Evolutionary conservation across 2,329 filamentous ascomycete species (phyloP), one percentile per base, ranked within the genome.

Genomic region (Allantophomopsis cytisporea): DNA sequence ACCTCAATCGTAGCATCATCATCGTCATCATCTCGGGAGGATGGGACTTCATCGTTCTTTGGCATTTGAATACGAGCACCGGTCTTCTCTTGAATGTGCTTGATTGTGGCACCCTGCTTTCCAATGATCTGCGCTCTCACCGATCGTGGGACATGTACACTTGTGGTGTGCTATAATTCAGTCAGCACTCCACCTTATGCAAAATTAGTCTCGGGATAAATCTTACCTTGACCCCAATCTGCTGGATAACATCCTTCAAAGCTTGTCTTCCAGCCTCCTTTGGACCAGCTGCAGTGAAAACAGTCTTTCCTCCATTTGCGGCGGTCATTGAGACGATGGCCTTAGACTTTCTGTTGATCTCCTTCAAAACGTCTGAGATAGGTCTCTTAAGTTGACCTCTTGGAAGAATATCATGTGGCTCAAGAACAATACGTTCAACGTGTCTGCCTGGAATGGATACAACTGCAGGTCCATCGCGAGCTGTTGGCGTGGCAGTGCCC

Each of bases 81-180:
- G 3, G 87, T 91, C 60, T 83, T 81, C 59, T 89, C 84, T 62
- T 89, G 84, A 39, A 98, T 78, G 36, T 81, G 74, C 63, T 93
- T 89, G 58, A 98, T 93, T 45, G 82, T 89, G 18, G 85, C 75
- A 42, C 93, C 93, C 55, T 83, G 80, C 55, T 85, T 87, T 50
- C 91, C 93, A 57, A 98, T 96, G 60, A 98, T 88, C 60, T 89
- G 82, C 39, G 88, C 76, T 45, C 87, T 79, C 16, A 86, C 76
- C 31, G 86, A 89, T 37, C 80, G 73, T 39, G 89, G 91, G 47
- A 98, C 81, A 2, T 83, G 70, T 37, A 96, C 76, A 47, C 77
- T 80, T 54, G 84, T 69, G 39, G 71, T 70, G 67, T 78, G 73
- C 73, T 80, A 40, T 15, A 23, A 15, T 38, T 13, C 12, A 20